Conservation (phyloP, 345 rosid genomes). For the Camelina sativa region DNA sequence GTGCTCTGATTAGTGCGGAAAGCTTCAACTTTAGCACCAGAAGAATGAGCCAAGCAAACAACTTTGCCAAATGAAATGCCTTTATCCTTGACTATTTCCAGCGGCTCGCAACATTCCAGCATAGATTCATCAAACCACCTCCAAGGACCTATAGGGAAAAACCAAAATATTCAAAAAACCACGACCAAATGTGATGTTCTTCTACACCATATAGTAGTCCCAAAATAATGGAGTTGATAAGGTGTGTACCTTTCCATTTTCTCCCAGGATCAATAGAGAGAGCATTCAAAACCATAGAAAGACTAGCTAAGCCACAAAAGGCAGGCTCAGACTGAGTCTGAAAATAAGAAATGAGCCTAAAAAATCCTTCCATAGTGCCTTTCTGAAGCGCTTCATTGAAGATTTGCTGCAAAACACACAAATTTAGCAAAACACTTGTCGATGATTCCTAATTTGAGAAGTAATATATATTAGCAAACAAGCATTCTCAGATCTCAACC, state of each 20-base stretch:
- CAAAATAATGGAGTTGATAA: not conserved
- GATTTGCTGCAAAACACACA: slow-evolving; percentile 57
- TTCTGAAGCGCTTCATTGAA: slow-evolving; percentile 81
- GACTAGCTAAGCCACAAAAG: slow-evolving; percentile 85
- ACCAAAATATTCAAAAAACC: slow-evolving; percentile 4
- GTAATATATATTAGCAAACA: not conserved
- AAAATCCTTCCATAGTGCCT: slow-evolving; percentile 95
- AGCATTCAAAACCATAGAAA: slow-evolving; percentile 87
- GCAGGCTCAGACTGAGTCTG: slow-evolving; percentile 98
- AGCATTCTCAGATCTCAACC: slow-evolving; percentile 23
- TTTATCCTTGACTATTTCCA: slow-evolving; percentile 75
- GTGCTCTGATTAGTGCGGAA: slow-evolving; percentile 79
- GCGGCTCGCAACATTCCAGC: slow-evolving; percentile 93
- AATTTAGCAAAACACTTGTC: not conserved
- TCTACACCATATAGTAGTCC: not conserved
- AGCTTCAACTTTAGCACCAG: slow-evolving; percentile 92
- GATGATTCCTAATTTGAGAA: not conserved
- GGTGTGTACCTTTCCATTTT: slow-evolving; percentile 72
- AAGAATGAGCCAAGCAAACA: slow-evolving; percentile 87
- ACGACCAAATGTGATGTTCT: slow-evolving; percentile 8
- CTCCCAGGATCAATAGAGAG: slow-evolving; percentile 86
- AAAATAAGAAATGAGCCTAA: slow-evolving; percentile 73
- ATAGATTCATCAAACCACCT: slow-evolving; percentile 99
- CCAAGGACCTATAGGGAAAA: slow-evolving; percentile 80
- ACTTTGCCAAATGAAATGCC: slow-evolving; percentile 93